Base-by-base conservation (phyloP, 129 eudicot genomes). In the Deinandra increscens region DNA sequence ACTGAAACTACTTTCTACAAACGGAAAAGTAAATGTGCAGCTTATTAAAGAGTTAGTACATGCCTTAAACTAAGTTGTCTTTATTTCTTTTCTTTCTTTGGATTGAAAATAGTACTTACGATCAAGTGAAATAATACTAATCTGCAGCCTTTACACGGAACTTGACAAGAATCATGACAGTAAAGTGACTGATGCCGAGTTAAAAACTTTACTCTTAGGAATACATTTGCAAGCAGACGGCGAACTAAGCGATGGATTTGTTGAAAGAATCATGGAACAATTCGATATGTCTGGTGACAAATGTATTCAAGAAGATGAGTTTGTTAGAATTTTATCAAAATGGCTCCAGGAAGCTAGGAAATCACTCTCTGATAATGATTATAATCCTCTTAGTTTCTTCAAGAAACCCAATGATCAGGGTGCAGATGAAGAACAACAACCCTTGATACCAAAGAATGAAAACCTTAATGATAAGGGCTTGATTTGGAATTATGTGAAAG, bases 121-220 rank as follows among this genome's bases (percentile, higher is more conserved):
- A 39, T 18, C 13, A 67, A 59, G 33, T 19, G 22, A 18, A 22
- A 18, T 50, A 5, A 26, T 26, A 26, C 6, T 56, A 10, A 17
- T 26, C n/a, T 37, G 62, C 84, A 88, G 95, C 72, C 54, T 88
- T 37, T 83, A 85, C 54, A 23, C 66, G 18, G 64, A 49, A 69
- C 79, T 85, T 60, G 95, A 88, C 81, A 43, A 75, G 70, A 66
- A 85, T 70, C 79, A 66, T 5, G 85, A 78, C 38, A 20, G 68
- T 13, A 68, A 67, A 34, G 79, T 88, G 58, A 80, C 91, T 34
- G 49, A 38, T 50, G 50, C 82, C 1, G 95, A 88, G 77, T 73
- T 88, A 68, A 88, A 83, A 60, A 79, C 79, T 65, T 70, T 88
- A 38, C 61, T 88, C 13, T 7, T 85, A 26, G 91, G 95, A 51